phyloP scores from a whole-genome alignment of 2,329 filamentous ascomycete species.

The Phoma sp. region DNA sequence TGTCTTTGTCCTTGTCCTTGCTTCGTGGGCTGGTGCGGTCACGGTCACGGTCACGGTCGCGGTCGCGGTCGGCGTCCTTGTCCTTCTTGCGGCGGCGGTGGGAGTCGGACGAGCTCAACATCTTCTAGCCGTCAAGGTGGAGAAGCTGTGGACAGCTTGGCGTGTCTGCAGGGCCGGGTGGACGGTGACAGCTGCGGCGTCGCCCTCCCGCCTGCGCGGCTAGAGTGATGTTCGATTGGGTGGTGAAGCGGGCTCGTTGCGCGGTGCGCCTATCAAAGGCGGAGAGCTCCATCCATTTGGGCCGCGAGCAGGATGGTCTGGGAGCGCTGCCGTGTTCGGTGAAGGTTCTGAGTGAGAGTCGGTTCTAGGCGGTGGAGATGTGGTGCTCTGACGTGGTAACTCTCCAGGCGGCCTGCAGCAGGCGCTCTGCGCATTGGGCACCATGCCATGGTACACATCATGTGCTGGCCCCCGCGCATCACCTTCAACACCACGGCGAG shows the following conservation, averaged over 20 bases:
- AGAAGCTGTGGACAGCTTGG: conserved; percentile 21
- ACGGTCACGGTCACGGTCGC: conserved; percentile 4
- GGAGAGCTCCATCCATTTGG: conserved; percentile 37
- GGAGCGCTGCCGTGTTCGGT: conserved; percentile 3
- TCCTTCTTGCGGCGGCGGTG: conserved; percentile 50
- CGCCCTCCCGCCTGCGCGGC: conserved; percentile 35
- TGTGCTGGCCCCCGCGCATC: not conserved
- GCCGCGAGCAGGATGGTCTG: conserved; percentile 17
- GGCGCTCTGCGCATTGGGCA: not conserved
- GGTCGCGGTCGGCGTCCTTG: conserved; percentile 6
- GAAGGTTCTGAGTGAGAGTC: conserved; percentile 8
- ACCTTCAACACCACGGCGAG: conserved; percentile 7
- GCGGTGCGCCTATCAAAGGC: conserved; percentile 43
- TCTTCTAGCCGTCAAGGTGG: conserved; percentile 26
- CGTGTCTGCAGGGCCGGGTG: conserved; percentile 24
- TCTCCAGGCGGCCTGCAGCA: not conserved
- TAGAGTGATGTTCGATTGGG: conserved; percentile 40
- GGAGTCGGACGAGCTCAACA: conserved; percentile 43
- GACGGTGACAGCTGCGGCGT: conserved; percentile 13
- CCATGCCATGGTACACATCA: not conserved
- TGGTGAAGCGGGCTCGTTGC: conserved; percentile 27
- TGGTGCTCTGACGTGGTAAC: conserved; percentile 28
- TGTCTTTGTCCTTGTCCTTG: conserved; percentile 37
- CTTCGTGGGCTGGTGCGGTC: conserved; percentile 2
- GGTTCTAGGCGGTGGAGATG: conserved; percentile 7